phyloP scores from a whole-genome alignment of 1,284 basidiomycete species.

The Chalciporus piperatoides region DNA sequence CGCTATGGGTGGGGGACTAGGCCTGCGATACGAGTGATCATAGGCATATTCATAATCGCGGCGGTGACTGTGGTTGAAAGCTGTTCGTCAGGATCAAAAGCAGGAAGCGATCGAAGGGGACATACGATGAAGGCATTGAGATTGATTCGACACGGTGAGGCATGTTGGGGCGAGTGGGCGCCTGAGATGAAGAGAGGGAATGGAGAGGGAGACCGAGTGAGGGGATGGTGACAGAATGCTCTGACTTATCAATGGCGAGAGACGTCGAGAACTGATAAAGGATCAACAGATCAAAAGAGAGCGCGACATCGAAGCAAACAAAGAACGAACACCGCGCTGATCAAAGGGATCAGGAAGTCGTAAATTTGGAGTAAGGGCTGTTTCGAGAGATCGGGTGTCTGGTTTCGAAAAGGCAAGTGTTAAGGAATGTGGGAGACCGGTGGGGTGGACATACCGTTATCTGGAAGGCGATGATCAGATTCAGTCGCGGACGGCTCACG shows the following conservation, averaged over 20 bases:
- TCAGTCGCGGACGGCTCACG: constrained; percentile 23
- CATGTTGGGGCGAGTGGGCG: constrained; percentile 20
- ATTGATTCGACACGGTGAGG: constrained; percentile 35
- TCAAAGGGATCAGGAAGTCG: constrained; percentile 36
- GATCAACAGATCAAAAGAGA: constrained; percentile 38
- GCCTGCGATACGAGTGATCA: constrained; percentile 41
- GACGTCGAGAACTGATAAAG: constrained; percentile 36
- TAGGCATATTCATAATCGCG: constrained; percentile 39
- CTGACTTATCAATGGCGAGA: constrained; percentile 34
- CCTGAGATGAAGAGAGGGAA: constrained; percentile 8
- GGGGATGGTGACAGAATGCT: constrained; percentile 13
- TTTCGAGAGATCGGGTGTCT: constrained; percentile 34
- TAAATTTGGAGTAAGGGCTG: constrained; percentile 33
- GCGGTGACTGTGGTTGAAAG: constrained; percentile 33
- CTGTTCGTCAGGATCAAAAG: constrained; percentile 7
- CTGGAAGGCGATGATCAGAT: constrained; percentile 34
- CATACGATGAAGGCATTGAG: constrained; percentile 30
- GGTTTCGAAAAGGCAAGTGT: constrained; percentile 27
- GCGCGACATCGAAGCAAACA: constrained; percentile 36
- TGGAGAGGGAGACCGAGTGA: constrained; percentile 17
- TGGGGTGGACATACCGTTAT: constrained; percentile 31
- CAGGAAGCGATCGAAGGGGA: constrained; percentile 13
- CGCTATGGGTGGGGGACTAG: constrained; percentile 54
- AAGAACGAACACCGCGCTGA: constrained; percentile 38
- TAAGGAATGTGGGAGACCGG: constrained; percentile 27